These are phyloP conservation scores for Globisporangium perplexum DNA, from an alignment of 352 stramenopile species.

Conservation along the genomic window DNA sequence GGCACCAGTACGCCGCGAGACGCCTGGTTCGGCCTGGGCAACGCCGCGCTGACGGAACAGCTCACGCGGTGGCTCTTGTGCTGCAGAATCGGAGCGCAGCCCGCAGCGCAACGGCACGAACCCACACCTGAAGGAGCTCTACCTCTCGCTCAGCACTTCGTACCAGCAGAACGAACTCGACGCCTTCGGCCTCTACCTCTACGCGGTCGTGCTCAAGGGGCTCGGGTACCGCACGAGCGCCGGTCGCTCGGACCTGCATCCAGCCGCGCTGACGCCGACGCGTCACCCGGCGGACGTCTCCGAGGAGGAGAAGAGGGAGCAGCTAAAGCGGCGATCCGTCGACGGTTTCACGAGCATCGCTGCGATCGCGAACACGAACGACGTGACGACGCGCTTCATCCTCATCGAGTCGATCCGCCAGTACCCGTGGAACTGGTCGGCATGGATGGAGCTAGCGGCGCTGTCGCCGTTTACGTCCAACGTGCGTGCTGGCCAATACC, in stretches of 20 bases:
- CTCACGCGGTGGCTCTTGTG: background rate
- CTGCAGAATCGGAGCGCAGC: conserved; percentile 25
- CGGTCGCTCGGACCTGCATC: conserved; percentile 15
- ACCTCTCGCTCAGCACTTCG: conserved; percentile 36
- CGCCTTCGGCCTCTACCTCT: conserved; percentile 77
- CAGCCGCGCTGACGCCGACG: conserved; percentile 23
- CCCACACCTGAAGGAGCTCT: conserved; percentile 69
- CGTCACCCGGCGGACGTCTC: conserved; percentile 27
- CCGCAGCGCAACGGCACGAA: conserved; percentile 45
- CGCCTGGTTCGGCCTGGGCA: background rate
- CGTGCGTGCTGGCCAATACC: conserved; percentile 18
- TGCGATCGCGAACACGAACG: conserved; percentile 20
- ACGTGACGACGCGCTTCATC: conserved; percentile 58
- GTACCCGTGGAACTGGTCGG: conserved; percentile 94
- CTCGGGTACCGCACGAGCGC: conserved; percentile 59
- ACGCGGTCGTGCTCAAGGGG: conserved; percentile 63
- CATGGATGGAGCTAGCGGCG: conserved; percentile 93
- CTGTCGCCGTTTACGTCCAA: conserved; percentile 59
- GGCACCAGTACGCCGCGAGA: conserved; percentile 29
- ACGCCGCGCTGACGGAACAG: background rate
- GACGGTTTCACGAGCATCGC: conserved; percentile 15
- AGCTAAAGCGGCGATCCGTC: conserved; percentile 14
- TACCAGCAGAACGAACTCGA: conserved; percentile 58
- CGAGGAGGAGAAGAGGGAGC: conserved; percentile 34
- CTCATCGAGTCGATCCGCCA: conserved; percentile 61